Conservation (phyloP, 768 basidiomycete genomes). For the Mycena olivaceomarginata region DNA sequence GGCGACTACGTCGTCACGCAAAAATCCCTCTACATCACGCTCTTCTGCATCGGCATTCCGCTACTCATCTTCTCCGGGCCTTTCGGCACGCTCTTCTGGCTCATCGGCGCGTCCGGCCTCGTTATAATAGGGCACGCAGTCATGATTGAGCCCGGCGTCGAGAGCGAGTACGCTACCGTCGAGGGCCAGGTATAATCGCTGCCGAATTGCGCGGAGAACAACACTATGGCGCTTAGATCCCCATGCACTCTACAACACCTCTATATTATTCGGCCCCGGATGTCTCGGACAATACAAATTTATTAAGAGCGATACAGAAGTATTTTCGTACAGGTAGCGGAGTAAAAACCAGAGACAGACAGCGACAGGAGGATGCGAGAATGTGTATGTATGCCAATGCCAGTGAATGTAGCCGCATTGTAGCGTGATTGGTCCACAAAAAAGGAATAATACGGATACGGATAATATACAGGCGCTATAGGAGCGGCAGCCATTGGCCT, state of each 20-base stretch:
- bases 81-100: constrained; percentile 93
- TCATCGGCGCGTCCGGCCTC: constrained; percentile 91
- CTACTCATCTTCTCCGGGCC: constrained; percentile 89
- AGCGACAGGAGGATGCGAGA: constrained; percentile 14
- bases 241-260: constrained; percentile 33
- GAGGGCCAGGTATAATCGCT: constrained; percentile 74
- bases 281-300: constrained; percentile 33
- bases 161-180: constrained; percentile 93
- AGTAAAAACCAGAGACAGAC: not conserved
- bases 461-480: constrained; percentile 63
- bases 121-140: constrained; percentile 92
- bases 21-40: constrained; percentile 89
- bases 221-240: not conserved
- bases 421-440: constrained; percentile 14
- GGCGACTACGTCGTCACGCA: constrained; percentile 91
- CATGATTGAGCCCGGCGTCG: constrained; percentile 95
- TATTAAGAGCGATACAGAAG: constrained; percentile 16
- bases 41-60: constrained; percentile 95
- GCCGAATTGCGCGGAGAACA: not conserved
- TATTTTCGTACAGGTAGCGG: not conserved
- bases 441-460: constrained; percentile 26
- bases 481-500: constrained; percentile 93
- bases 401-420: not conserved
- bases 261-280: constrained; percentile 24
- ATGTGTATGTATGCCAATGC: constrained; percentile 10